phyloP scores from a whole-genome alignment of 1,139 yeast genomes.

The Scheffersomyces illinoinensis region DNA sequence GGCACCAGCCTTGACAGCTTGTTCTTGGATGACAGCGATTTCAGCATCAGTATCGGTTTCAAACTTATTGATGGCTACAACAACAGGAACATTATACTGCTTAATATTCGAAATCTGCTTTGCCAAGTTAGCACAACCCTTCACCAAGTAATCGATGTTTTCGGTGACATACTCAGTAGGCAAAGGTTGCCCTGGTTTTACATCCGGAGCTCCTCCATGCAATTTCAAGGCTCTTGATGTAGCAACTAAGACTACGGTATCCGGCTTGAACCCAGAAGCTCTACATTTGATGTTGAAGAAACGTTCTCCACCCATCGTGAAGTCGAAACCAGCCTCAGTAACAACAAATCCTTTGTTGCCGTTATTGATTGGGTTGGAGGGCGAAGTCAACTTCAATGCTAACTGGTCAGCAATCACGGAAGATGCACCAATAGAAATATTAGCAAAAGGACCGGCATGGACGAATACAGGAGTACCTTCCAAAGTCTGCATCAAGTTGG shows the following conservation, averaged over 20 bases:
- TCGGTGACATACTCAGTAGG: slow-evolving; percentile 69
- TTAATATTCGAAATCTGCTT: slow-evolving; percentile 74
- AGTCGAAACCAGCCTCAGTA: slow-evolving; percentile 85
- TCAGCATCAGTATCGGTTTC: slow-evolving; percentile 72
- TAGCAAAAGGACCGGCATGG: slow-evolving; percentile 87
- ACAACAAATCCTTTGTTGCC: slow-evolving; percentile 65
- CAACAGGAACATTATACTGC: slow-evolving; percentile 73
- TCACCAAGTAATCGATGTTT: slow-evolving; percentile 60
- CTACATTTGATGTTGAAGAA: slow-evolving; percentile 80
- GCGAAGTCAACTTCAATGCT: slow-evolving; percentile 64
- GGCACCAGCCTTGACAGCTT: slow-evolving; percentile 74
- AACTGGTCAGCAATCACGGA: slow-evolving; percentile 77
- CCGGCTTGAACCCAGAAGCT: slow-evolving; percentile 70
- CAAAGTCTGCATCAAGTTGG: slow-evolving; percentile 80
- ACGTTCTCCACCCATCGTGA: slow-evolving; percentile 89
- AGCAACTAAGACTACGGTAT: slow-evolving; percentile 75
- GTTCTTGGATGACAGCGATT: slow-evolving; percentile 59
- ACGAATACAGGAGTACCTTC: slow-evolving; percentile 86
- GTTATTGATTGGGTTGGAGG: slow-evolving; percentile 44
- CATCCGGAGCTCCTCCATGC: slow-evolving; percentile 85
- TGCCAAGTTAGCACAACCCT: slow-evolving; percentile 72
- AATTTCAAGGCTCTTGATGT: slow-evolving; percentile 77
- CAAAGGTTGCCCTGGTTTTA: slow-evolving; percentile 75
- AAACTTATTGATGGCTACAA: slow-evolving; percentile 77
- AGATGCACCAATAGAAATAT: slow-evolving; percentile 82